These are phyloP conservation scores for Asclepias syriaca DNA, from an alignment of 257 asterid species.

Conservation along the genomic window DNA sequence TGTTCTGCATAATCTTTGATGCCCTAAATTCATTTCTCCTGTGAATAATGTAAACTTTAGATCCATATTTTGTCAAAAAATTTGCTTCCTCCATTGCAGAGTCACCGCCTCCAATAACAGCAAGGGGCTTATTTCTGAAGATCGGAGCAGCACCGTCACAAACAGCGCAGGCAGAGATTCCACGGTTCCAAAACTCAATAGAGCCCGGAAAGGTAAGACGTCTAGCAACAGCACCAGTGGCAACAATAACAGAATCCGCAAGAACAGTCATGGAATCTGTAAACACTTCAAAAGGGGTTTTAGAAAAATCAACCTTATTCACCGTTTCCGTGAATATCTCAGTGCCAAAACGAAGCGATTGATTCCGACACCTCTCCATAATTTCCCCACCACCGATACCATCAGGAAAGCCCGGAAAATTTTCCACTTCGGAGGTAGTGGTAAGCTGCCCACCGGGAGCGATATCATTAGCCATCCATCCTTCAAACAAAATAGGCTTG, in stretches of 20 bases:
- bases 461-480: slow-evolving; percentile 96
- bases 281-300: slow-evolving; percentile 50
- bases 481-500: slow-evolving; percentile 86
- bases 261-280: slow-evolving; percentile 53
- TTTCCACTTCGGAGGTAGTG: slow-evolving; percentile 91
- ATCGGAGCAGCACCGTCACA: slow-evolving; percentile 96
- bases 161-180: slow-evolving; percentile 93
- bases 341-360: slow-evolving; percentile 63
- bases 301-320: slow-evolving; percentile 54
- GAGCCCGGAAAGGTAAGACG: slow-evolving; percentile 69
- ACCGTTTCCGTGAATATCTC: slow-evolving; percentile 72
- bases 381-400: slow-evolving; percentile 72
- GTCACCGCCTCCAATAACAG: slow-evolving; percentile 97
- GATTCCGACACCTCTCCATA: slow-evolving; percentile 63
- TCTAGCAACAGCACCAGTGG: slow-evolving; percentile 91
- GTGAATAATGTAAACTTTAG: slow-evolving; percentile 82
- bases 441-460: slow-evolving; percentile 98
- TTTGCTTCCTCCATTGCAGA: slow-evolving; percentile 98
- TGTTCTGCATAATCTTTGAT: slow-evolving; percentile 82
- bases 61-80: slow-evolving; percentile 80
- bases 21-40: slow-evolving; percentile 81
- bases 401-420: slow-evolving; percentile 89
- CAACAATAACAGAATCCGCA: slow-evolving; percentile 71
- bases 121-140: slow-evolving; percentile 72
- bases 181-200: slow-evolving; percentile 78